Evolutionary conservation across 331 rosid genomes (phyloP), one percentile per base, ranked within the genome.

Genomic region (Saraca asoca): DNA sequence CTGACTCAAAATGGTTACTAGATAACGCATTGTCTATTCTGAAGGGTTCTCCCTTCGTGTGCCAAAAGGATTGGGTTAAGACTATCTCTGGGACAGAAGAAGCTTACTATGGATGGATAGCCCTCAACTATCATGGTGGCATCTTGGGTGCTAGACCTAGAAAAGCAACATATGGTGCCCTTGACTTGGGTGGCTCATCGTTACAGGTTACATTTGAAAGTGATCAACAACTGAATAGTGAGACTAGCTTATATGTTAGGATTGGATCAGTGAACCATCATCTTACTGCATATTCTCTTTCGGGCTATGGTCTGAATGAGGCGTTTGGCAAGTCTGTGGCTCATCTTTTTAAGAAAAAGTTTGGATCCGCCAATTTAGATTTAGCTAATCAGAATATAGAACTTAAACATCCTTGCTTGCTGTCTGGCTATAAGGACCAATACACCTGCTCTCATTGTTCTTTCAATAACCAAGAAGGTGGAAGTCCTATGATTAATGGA

Each of bases 141-240:
- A 70, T 84, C 56, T 82, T 94, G 62, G 95, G 97, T 39, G 84
- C 78, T 49, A 83, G 43, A 29, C 95, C 96, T n/a, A 86, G 86
- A 77, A 70, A 80, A 72, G 88, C 89, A 17, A 94, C 97, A 11
- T 90, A 77, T 72, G 99, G 97, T 33, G 91, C 97, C 4, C 97
- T 94, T 60, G 97, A 94, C 57, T 73, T 94, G 83, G 99, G 99
- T 9, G 99, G 99, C 9, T 94, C 97, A 12, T 94, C 97, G 0
- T 81, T 94, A 88, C 97, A 94, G 83, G 95, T 94, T 64, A 94
- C 99, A 10, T 94, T 90, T 75, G 97, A 90, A 84, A 94, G 94
- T 77, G 89, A 83, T 69, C 85, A 75, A 64, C 85, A 73, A 33
- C 38, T 78, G 54, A 80, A 78, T 44, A 81, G 64, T 15, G 84